A percentile compares a stretch with the other conserved stretches of the same genome.
Evolutionary conservation across 192 early-diverging fungal species (phyloP).

Genomic region (Podila horticola): DNA sequence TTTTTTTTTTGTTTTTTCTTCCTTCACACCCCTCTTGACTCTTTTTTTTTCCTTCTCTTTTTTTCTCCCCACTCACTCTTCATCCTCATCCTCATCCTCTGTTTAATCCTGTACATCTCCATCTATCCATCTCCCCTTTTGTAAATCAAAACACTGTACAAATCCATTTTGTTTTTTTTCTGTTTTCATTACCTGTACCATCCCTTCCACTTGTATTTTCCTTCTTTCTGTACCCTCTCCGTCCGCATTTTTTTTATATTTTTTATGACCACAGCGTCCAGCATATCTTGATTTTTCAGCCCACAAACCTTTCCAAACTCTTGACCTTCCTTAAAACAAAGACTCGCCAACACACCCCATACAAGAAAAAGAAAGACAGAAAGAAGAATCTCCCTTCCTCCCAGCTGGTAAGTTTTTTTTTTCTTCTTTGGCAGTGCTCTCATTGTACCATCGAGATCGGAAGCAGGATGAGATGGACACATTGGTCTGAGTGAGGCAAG

Average conservation of each 20-base stretch:
- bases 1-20: not conserved
- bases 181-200: too few species aligned
- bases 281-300: not conserved
- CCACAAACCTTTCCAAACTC: not conserved
- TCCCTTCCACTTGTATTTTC: not conserved
- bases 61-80: not conserved
- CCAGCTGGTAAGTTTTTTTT: too few species aligned
- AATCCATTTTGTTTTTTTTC: not conserved
- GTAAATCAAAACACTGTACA: slow-evolving; percentile 4
- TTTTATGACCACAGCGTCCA: not conserved
- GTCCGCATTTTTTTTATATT: not conserved
- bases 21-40: not conserved
- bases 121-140: not conserved
- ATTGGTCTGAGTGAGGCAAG: too few species aligned
- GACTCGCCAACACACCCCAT: too few species aligned
- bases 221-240: not conserved
- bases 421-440: too few species aligned
- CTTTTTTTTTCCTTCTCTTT: not conserved
- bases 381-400: too few species aligned
- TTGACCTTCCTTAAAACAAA: not conserved
- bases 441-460: too few species aligned
- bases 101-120: slow-evolving; percentile 5
- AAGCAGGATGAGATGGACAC: too few species aligned
- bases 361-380: too few species aligned
- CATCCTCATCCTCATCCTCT: not conserved